Evolutionary conservation across 2,329 filamentous ascomycete species (phyloP), one percentile per base, ranked within the genome.

Genomic region (Ascochyta koolunga): DNA sequence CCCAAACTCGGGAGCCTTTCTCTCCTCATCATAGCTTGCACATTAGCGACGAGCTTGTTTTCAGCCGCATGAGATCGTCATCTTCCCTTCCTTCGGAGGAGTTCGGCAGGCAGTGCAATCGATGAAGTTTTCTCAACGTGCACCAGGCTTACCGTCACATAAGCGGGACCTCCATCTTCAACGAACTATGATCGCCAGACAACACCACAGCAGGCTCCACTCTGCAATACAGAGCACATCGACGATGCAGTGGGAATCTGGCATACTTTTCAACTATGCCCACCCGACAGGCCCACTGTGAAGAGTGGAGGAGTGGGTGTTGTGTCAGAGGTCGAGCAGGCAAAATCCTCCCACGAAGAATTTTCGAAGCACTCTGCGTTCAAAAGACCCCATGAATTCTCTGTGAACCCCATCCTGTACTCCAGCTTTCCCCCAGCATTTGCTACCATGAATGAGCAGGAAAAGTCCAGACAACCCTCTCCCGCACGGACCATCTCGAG

Each of bases 381-480:
- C 8, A 54, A 54, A 48, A 44, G 50, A 33, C 13, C 33, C 44
- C 38, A 44, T 32, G 39, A 16, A 39, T 39, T 27, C 29, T 31
- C 39, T 22, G 21, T 19, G 6, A 15, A 32, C 50, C 50, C 50
- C 39, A 35, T 47, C 31, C 19, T 54, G 33, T 43, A 49, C 50
- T 54, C 44, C 44, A 49, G 44, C 44, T 49, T 54, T 54, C 27
- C 44, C 50, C 50, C 50, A 27, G 24, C 13, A 38, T 54, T 22
- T 13, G 25, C 35, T 35, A 38, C 27, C 9, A 49, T 54, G 50
- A 29, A 22, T 5, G 50, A 49, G 21, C 44, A 55, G 42, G 41
- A 44, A 46, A 50, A 60, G 36, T 56, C 57, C 39, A 53, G 47
- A 42, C 42, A 38, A 11, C 7, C n/a, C 22, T 62, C 54, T n/a